phyloP scores from a whole-genome alignment of 2,329 filamentous ascomycete genomes.

The Stenocarpella maydis region DNA sequence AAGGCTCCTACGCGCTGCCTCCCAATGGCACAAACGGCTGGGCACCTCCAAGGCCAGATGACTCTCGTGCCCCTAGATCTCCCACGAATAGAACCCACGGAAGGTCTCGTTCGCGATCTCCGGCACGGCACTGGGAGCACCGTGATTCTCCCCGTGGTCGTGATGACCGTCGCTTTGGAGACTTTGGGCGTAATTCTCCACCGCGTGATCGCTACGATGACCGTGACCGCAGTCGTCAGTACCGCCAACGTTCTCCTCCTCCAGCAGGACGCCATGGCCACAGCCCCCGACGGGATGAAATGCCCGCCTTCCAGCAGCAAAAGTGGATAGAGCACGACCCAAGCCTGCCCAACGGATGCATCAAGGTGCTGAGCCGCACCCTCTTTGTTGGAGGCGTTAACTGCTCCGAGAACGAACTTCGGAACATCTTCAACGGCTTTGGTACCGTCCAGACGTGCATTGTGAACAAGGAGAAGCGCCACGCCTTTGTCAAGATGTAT shows the following conservation, averaged over 20 bases:
- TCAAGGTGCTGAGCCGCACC: constrained; percentile 94
- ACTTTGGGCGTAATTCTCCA: constrained; percentile 73
- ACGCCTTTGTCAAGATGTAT: constrained; percentile 99
- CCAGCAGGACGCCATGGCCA: constrained; percentile 74
- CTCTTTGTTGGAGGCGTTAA: constrained; percentile 96
- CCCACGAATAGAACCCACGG: constrained; percentile 63
- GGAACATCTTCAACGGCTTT: constrained; percentile 80
- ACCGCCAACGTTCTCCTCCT: constrained; percentile 88
- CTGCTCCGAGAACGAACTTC: constrained; percentile 83
- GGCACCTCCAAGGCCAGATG: constrained; percentile 49
- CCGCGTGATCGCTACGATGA: constrained; percentile 67
- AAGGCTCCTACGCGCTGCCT: constrained; percentile 50
- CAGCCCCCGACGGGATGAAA: constrained; percentile 55
- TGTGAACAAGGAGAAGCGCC: constrained; percentile 96
- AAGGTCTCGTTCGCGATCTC: constrained; percentile 82
- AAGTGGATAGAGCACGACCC: constrained; percentile 87
- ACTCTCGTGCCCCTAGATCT: constrained; percentile 70
- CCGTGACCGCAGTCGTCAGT: constrained; percentile 64
- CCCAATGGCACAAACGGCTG: constrained; percentile 43
- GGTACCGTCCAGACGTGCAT: constrained; percentile 96
- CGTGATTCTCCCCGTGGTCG: constrained; percentile 70
- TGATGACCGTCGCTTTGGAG: constrained; percentile 75
- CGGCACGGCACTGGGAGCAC: constrained; percentile 75
- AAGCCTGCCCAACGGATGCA: constrained; percentile 75
- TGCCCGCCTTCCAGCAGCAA: constrained; percentile 51